phyloP scores from a whole-genome alignment of 2,329 filamentous ascomycete genomes.

The Verticillium albo-atrum region DNA sequence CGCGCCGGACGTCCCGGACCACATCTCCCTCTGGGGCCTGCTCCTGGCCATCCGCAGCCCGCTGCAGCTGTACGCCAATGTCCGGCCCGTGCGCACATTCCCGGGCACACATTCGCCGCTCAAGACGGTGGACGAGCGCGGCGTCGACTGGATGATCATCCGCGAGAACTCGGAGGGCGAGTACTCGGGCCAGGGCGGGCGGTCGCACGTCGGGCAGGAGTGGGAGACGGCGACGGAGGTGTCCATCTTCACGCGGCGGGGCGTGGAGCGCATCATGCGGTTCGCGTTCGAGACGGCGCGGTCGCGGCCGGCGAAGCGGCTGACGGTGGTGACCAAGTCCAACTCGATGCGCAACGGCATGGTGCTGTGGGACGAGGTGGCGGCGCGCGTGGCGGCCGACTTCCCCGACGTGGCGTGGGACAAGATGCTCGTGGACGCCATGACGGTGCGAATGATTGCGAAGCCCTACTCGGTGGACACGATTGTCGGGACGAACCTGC shows the following conservation, averaged over 20 bases:
- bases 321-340: conserved; percentile 62
- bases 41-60: conserved; percentile 60
- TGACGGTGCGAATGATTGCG: conserved; percentile 49
- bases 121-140: conserved; percentile 37
- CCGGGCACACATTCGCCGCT: conserved; percentile 54
- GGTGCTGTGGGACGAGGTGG: conserved; percentile 64
- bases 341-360: conserved; percentile 64
- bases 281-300: conserved; percentile 57
- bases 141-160: conserved; percentile 62
- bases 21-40: conserved; percentile 62
- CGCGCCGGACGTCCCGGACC: conserved; percentile 42
- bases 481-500: conserved; percentile 58
- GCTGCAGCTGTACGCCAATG: conserved; percentile 63
- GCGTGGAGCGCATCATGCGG: conserved; percentile 55
- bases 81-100: conserved; percentile 57
- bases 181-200: conserved; percentile 59
- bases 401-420: conserved; percentile 56
- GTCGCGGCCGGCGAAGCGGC: conserved; percentile 47
- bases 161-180: conserved; percentile 64
- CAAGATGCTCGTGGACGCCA: conserved; percentile 59
- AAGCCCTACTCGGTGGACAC: conserved; percentile 56
- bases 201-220: conserved; percentile 48
- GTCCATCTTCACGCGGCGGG: conserved; percentile 57
- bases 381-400: conserved; percentile 46
- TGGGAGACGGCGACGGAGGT: conserved; percentile 61